These are phyloP conservation scores for Streptanthus diversifolius DNA, from an alignment of 345 rosid species.

Conservation along the genomic window DNA sequence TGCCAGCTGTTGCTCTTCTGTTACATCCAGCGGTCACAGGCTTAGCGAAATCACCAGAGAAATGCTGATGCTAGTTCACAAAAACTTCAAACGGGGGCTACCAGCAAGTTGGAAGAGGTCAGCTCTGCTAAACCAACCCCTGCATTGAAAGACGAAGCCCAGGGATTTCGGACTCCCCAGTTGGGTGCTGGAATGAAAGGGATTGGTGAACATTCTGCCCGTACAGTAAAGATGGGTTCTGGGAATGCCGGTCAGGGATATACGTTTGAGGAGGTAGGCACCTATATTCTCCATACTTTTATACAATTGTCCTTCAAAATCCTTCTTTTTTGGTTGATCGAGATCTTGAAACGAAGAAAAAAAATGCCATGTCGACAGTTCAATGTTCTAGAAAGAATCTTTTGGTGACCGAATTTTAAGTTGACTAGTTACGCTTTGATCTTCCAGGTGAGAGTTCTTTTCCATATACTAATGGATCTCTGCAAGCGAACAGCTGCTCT, in stretches of 20 bases:
- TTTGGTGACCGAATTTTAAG: background rate
- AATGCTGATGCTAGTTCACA: conserved; percentile 61
- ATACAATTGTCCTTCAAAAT: background rate
- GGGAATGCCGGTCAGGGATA: conserved; percentile 99
- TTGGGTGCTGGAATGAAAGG: conserved; percentile 67
- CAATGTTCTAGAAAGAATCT: background rate
- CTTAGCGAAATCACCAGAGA: conserved; percentile 68
- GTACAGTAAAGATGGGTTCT: conserved; percentile 70
- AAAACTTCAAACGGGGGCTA: conserved; percentile 68
- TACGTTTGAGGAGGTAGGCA: conserved; percentile 89
- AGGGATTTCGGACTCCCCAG: conserved; percentile 63
- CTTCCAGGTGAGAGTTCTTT: conserved; percentile 90
- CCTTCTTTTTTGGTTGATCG: conserved; percentile 5
- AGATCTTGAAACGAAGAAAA: conserved; percentile 1
- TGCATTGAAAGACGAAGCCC: conserved; percentile 67
- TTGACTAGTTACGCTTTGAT: conserved; percentile 12
- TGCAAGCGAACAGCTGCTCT: conserved; percentile 79
- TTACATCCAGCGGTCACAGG: conserved; percentile 70
- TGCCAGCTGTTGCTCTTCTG: conserved; percentile 96
- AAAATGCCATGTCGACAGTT: conserved; percentile 6
- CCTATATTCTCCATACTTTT: background rate
- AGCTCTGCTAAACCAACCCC: conserved; percentile 60
- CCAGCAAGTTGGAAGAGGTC: conserved; percentile 77
- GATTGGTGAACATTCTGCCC: conserved; percentile 72
- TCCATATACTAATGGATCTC: conserved; percentile 96